Evolutionary conservation across 2,329 filamentous ascomycete genomes (phyloP), one percentile per base, ranked within the genome.

Genomic region (Talaromyces rugulosus): DNA sequence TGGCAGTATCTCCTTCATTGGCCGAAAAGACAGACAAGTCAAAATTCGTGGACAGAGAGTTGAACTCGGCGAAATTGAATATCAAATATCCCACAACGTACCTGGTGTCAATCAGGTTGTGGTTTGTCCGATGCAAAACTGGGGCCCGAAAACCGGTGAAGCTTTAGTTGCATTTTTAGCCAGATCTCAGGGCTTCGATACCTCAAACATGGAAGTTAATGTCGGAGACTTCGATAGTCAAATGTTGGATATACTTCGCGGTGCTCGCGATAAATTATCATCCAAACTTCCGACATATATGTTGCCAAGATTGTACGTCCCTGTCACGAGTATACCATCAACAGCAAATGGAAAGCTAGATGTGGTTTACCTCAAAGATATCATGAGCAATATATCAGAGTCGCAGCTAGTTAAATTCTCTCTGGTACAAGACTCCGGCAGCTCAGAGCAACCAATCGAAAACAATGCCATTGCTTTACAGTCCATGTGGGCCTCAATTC

Each of bases 21-120:
- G 73, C 16, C 69, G 70, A 34, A 75, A 74, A 61, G 72, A 74
- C 56, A 72, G 70, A 0, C 76, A 78, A 60, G 74, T 78, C 58
- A 78, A 79, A 59, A 34, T 78, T 7, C 72, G 75, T 11, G 77
- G 77, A 12, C 76, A 78, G 56, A 75, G 77, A 51, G 70, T 79
- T 12, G 77, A 79, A 61, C 70, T 77, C 4, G 75, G 74, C 1
- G 77, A 78, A 62, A 72, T 78, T 9, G 76, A 78, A 63, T 71
- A 66, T 31, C 30, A 31, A 1, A 31, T 31, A 31, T 31, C 30
- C 30, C 30, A 31, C 6, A 31, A 8, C 30, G 30, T 31, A 8
- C 8, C 30, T 31, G 30, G 8, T 31, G 62, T 70, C 0, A 68
- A 69, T 4, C 63, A 70, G 6, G 76, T 75, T 3, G 73, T 82